A percentile compares a stretch with the other conserved stretches of the same genome.
These are phyloP conservation scores for Dimargaris xerosporica DNA, from an alignment of 192 early-diverging fungal species.

Conservation along the genomic window DNA sequence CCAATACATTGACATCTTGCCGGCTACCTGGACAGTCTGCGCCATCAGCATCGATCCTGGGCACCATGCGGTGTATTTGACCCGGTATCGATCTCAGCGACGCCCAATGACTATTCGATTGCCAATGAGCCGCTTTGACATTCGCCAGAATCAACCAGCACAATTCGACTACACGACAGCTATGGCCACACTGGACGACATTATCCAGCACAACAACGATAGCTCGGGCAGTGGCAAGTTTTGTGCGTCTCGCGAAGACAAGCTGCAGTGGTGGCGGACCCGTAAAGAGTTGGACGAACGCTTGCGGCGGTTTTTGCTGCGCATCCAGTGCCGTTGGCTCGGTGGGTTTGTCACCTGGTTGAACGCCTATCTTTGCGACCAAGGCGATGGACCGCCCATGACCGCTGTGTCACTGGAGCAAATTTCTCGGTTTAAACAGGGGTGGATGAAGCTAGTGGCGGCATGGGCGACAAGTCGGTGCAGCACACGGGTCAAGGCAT, in stretches of 20 bases:
- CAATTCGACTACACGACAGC: background rate
- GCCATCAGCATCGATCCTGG: background rate
- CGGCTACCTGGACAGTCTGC: constrained; percentile 1
- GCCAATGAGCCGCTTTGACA: background rate
- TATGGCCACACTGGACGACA: constrained; percentile 28
- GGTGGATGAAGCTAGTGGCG: constrained; percentile 15
- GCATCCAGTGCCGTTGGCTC: constrained; percentile 71
- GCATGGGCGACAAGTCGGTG: constrained; percentile 17
- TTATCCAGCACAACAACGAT: constrained; percentile 52
- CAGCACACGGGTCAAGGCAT: constrained; percentile 25
- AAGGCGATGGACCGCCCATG: constrained; percentile 5
- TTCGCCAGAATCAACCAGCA: background rate
- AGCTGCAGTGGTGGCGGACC: constrained; percentile 66
- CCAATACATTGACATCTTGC: background rate
- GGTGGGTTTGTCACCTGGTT: constrained; percentile 45
- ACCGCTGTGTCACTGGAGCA: too few relatives aligned
- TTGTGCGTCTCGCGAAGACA: constrained; percentile 40
- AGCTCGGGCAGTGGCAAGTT: constrained; percentile 38
- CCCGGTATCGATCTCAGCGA: background rate
- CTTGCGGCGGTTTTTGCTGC: constrained; percentile 39
- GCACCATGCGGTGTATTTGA: background rate
- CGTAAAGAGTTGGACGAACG: constrained; percentile 54
- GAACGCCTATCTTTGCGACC: background rate
- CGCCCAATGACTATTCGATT: background rate
- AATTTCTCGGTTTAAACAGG: constrained; percentile 11